Base-by-base conservation (phyloP, 225 moss, liverwort and hornwort genomes). In the Physcomitrium patens region DNA sequence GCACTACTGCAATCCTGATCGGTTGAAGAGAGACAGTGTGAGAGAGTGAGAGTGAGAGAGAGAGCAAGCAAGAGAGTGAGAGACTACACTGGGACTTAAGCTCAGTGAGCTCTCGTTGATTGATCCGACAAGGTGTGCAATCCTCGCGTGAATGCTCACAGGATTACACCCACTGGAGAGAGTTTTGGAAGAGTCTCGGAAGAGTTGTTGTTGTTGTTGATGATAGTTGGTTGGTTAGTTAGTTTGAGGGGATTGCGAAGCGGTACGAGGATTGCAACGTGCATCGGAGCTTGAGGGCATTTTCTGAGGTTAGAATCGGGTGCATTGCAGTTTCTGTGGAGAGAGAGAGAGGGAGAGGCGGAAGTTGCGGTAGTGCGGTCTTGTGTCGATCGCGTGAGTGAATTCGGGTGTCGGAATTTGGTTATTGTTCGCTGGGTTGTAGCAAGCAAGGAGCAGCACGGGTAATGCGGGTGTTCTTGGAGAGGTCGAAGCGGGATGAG, bases 241-340 rank as follows among this genome's bases (percentile, higher is more conserved):
- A 19, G 63, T 27, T 15, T 52, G 63, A 55, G 63, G 49, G 65
- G 48, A 46, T 45, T 66, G 45, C 55, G 63, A 70, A 51, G 18
- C 64, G 20, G 42, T 68, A 53, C 31, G 23, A 13, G 12, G 68
- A 1, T 15, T 37, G 62, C 50, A 13, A 55, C 22, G 26, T 18
- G 59, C 60, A 73, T 53, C 28, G 78, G 60, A 67, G 78, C 50
- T 59, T n/a, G 58, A 18, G 41, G 15, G 10, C 41, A 9, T 24
- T 12, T 31, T 65, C 68, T 74, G 55, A 74, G 74, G 79, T 79
- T 63, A 74, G 79, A 63, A 79, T 74, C 74, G 52, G 2, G 18
- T 18, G 60, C 23, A 72, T 67, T 78, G 46, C 31, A 54, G 7
- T n/a, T 15, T 44, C n/a, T 50, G 27, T 48, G 45, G 43, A 43